These are phyloP conservation scores for Tinospora cordifolia DNA, from an alignment of 164 flowering plant species.

Conservation along the genomic window DNA sequence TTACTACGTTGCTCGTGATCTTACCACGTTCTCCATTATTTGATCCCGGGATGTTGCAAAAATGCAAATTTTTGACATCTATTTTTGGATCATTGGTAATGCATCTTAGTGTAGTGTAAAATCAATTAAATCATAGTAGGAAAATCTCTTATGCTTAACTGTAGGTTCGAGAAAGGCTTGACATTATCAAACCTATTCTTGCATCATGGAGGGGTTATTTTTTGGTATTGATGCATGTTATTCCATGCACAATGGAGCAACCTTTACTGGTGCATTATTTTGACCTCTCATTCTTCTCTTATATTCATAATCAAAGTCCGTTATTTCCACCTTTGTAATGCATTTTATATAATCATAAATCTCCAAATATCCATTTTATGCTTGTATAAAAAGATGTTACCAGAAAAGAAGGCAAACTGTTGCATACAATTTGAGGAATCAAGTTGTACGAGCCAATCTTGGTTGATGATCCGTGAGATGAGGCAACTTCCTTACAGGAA, in stretches of 20 bases:
- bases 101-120: neutral
- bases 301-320: too few species aligned
- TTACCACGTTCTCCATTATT: neutral
- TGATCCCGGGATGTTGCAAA: neutral
- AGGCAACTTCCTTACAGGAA: too few species aligned
- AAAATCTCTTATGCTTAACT: neutral
- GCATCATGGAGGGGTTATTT: neutral
- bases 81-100: neutral
- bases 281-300: too few species aligned
- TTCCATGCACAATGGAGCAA: neutral
- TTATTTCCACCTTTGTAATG: too few species aligned
- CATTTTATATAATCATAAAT: too few species aligned
- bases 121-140: neutral
- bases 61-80: too few species aligned
- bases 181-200: neutral
- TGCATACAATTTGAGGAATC: too few species aligned
- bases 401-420: too few species aligned
- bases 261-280: neutral
- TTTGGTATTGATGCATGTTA: neutral
- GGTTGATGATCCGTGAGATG: too few species aligned
- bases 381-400: too few species aligned
- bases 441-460: too few species aligned
- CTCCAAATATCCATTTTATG: too few species aligned
- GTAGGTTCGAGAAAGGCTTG: neutral
- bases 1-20: neutral